Percentiles rank a stretch among this genome's conserved stretches.
These are phyloP conservation scores for Fraxinus excelsior DNA, from an alignment of 257 asterid genomes.

Conservation along the genomic window DNA sequence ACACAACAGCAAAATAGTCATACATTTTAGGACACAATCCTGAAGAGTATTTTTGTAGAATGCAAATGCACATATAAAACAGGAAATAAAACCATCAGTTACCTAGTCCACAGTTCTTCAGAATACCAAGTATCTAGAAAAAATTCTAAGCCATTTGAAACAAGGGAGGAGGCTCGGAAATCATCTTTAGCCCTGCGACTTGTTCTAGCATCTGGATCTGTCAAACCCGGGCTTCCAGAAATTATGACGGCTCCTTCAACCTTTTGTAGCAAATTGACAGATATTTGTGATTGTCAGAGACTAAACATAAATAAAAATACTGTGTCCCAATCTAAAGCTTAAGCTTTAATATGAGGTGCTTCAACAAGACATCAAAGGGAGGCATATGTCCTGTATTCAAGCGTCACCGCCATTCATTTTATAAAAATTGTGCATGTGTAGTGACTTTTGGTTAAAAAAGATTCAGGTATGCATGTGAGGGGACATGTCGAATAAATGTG, in stretches of 20 bases:
- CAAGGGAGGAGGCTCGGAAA: constrained; percentile 68
- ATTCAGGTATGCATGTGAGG: not conserved
- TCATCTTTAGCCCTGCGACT: constrained; percentile 78
- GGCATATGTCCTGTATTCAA: not conserved
- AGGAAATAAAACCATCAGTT: constrained; percentile 10
- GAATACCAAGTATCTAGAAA: constrained; percentile 81
- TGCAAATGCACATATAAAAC: not conserved
- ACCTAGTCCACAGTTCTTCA: constrained; percentile 89
- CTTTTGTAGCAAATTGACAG: constrained; percentile 34
- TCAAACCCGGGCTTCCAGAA: constrained; percentile 93
- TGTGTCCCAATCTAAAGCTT: not conserved
- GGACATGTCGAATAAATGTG: not conserved
- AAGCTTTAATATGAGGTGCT: not conserved
- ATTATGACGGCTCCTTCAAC: constrained; percentile 79
- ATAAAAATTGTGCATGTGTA: not conserved
- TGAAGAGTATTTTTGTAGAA: not conserved
- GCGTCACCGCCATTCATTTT: not conserved
- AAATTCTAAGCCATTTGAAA: constrained; percentile 66
- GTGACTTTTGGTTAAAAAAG: not conserved
- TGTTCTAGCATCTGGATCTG: constrained; percentile 56
- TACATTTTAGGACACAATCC: constrained; percentile 3
- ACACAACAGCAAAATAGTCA: constrained; percentile 4
- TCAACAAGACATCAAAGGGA: not conserved
- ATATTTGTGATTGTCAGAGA: constrained; percentile 11
- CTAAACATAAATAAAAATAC: not conserved